Conservation (phyloP, 805 yeast genomes). For the Tetrapisispora arboricola region DNA sequence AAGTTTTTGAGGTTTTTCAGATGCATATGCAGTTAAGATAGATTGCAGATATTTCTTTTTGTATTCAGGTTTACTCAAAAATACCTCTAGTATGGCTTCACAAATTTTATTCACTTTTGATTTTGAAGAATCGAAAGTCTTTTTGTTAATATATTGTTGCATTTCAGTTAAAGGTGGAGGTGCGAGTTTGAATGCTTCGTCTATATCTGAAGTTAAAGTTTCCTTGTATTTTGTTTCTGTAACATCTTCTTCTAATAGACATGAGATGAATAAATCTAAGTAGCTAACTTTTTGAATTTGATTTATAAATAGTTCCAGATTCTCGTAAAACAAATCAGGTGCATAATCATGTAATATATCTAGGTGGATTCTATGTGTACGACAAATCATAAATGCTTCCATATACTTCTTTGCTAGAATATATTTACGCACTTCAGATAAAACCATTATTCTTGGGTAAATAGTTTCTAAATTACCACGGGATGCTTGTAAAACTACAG, state of each 20-base stretch:
- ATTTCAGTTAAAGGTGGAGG: conserved; percentile 28
- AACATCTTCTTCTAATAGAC: conserved; percentile 80
- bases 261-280: conserved; percentile 77
- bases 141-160: conserved; percentile 35
- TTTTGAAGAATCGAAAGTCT: conserved; percentile 29
- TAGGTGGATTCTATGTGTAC: conserved; percentile 84
- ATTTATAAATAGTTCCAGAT: conserved; percentile 55
- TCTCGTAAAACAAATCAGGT: conserved; percentile 54
- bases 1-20: conserved; percentile 80
- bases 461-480: conserved; percentile 94
- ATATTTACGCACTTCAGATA: conserved; percentile 66
- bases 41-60: conserved; percentile 58
- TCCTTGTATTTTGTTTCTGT: conserved; percentile 72
- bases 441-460: conserved; percentile 84
- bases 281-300: conserved; percentile 66
- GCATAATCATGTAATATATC: conserved; percentile 84
- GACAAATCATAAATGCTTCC: conserved; percentile 73
- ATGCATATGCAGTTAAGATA: conserved; percentile 82
- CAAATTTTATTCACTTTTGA: conserved; percentile 73
- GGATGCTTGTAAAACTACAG: conserved; percentile 85
- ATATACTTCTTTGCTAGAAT: conserved; percentile 49
- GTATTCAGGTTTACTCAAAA: conserved; percentile 39
- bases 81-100: conserved; percentile 50
- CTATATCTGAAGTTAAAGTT: conserved; percentile 35
- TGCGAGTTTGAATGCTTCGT: conserved; percentile 21